phyloP scores from a whole-genome alignment of 345 rosid species.

The Eucalyptus caleyi region DNA sequence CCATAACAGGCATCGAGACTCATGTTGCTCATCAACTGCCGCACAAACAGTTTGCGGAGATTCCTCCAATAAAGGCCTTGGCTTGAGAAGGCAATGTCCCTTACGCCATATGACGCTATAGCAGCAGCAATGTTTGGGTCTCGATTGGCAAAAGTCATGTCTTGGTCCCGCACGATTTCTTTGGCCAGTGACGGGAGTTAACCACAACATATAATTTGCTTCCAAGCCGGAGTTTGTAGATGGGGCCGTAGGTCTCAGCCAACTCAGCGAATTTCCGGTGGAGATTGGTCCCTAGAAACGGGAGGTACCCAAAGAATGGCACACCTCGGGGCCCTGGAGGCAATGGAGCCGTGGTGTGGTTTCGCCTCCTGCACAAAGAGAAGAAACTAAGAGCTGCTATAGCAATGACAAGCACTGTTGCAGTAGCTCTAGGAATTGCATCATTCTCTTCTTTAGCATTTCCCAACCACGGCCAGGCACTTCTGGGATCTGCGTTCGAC shows the following conservation, averaged over 20 bases:
- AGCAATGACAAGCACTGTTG: background rate
- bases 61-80: no score
- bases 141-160: no score
- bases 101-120: no score
- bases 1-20: no score
- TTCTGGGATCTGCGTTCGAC: background rate
- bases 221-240: constrained; percentile 23
- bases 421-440: background rate
- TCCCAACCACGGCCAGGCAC: background rate
- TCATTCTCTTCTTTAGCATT: background rate
- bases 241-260: constrained; percentile 11
- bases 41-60: no score
- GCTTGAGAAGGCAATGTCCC: no score
- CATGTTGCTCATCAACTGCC: no score
- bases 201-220: background rate
- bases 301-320: constrained; percentile 32
- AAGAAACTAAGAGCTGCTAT: background rate
- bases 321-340: constrained; percentile 23
- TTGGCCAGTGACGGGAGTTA: no score
- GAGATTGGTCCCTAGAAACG: constrained; percentile 14
- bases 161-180: no score
- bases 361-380: background rate
- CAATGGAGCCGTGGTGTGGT: background rate
- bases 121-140: no score
- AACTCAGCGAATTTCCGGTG: constrained; percentile 7